phyloP scores from a whole-genome alignment of 1,284 basidiomycete species.

The Naganishia liquefaciens region DNA sequence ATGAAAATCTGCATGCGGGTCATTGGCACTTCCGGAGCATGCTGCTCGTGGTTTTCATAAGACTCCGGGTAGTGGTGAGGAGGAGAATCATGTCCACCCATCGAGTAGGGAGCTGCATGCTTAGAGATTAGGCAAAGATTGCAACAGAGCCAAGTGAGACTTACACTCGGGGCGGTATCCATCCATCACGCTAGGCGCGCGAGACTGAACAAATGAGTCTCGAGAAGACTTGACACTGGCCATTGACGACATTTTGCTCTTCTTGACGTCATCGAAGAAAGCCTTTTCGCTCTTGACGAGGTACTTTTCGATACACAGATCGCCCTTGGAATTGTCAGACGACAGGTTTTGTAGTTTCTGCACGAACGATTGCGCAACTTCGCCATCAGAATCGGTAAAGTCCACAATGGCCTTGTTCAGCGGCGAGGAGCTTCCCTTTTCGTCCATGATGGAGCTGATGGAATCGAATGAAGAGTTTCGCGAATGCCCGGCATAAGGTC shows the following conservation, averaged over 20 bases:
- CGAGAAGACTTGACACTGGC: slow-evolving; percentile 62
- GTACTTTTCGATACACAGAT: slow-evolving; percentile 87
- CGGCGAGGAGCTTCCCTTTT: slow-evolving; percentile 76
- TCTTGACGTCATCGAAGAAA: slow-evolving; percentile 85
- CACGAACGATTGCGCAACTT: slow-evolving; percentile 83
- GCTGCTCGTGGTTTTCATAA: slow-evolving; percentile 56
- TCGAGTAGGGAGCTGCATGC: slow-evolving; percentile 59
- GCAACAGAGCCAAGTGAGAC: slow-evolving; percentile 41
- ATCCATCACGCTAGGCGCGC: slow-evolving; percentile 63
- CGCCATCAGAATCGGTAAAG: slow-evolving; percentile 88
- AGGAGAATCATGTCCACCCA: slow-evolving; percentile 51
- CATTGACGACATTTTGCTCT: slow-evolving; percentile 67
- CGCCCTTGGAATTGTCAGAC: slow-evolving; percentile 82
- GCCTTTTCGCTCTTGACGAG: slow-evolving; percentile 85
- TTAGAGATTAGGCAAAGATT: slow-evolving; percentile 36
- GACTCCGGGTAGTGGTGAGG: slow-evolving; percentile 30
- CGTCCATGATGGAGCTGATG: slow-evolving; percentile 82
- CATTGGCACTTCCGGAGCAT: slow-evolving; percentile 64
- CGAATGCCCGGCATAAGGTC: slow-evolving; percentile 77
- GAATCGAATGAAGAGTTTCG: slow-evolving; percentile 79
- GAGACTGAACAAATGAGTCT: slow-evolving; percentile 62
- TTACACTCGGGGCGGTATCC: slow-evolving; percentile 72
- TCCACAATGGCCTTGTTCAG: slow-evolving; percentile 88
- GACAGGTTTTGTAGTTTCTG: slow-evolving; percentile 76
- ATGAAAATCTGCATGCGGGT: slow-evolving; percentile 76